Evolutionary conservation across 2,329 filamentous ascomycete genomes (phyloP).

Genomic region (Fusarium graminum): DNA sequence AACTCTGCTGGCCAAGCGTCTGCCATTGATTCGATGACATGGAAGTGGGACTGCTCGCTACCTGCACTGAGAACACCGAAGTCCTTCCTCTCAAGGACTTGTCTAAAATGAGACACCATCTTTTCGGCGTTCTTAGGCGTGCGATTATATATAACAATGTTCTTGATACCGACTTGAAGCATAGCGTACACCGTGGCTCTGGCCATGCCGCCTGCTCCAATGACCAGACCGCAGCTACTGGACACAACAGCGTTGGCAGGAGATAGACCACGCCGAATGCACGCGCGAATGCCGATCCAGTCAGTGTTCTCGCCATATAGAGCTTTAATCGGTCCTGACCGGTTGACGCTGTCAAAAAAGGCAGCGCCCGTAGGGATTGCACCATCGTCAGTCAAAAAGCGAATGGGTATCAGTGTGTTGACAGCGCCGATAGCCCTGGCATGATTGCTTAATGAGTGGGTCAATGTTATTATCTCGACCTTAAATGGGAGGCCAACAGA

Average conservation of each 20-base stretch:
- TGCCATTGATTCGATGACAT: conserved; percentile 69
- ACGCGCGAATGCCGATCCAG: conserved; percentile 83
- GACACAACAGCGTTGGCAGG: conserved; percentile 75
- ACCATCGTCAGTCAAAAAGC: conserved; percentile 69
- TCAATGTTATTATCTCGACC: conserved; percentile 76
- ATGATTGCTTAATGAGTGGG: conserved; percentile 77
- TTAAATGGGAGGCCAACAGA: conserved; percentile 82
- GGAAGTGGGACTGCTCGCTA: conserved; percentile 62
- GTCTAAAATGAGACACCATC: conserved; percentile 77
- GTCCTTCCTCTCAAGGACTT: conserved; percentile 61
- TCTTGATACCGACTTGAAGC: conserved; percentile 80
- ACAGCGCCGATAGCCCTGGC: conserved; percentile 81
- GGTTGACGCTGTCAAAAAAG: conserved; percentile 66
- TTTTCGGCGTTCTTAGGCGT: conserved; percentile 75
- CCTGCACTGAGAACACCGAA: conserved; percentile 60
- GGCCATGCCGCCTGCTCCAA: conserved; percentile 81
- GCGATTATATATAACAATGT: conserved; percentile 81
- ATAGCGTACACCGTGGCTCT: conserved; percentile 82
- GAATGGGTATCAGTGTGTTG: conserved; percentile 80
- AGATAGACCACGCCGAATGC: conserved; percentile 77
- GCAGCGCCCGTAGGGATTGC: conserved; percentile 68
- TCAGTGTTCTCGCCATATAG: conserved; percentile 86
- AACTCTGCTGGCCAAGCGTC: conserved; percentile 75
- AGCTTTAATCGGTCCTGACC: conserved; percentile 74
- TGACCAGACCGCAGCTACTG: conserved; percentile 68